Evolutionary conservation across 2,329 filamentous ascomycete genomes (phyloP).

Genomic region (Neocatenulostroma microsporum): DNA sequence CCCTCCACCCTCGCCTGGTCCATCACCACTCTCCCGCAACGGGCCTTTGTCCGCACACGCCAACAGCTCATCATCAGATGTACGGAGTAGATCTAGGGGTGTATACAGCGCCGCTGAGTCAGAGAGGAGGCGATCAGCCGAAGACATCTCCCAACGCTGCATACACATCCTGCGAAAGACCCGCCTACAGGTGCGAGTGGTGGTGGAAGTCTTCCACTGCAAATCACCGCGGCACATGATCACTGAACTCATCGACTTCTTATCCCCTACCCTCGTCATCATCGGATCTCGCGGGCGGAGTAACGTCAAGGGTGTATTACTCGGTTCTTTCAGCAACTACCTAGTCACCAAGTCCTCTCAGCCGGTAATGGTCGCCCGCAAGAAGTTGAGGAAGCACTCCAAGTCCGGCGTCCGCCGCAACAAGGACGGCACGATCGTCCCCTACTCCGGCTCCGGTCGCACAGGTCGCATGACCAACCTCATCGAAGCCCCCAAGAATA

Average conservation of each 20-base stretch:
- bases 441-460: slow-evolving; percentile 25
- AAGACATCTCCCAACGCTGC: slow-evolving; percentile 75
- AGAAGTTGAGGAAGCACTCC: slow-evolving; percentile 77
- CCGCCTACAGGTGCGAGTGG: slow-evolving; percentile 80
- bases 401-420: slow-evolving; percentile 30
- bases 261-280: slow-evolving; percentile 86
- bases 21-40: slow-evolving; percentile 24
- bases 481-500: slow-evolving; percentile 25
- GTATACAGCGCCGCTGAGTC: slow-evolving; percentile 54
- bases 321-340: slow-evolving; percentile 96
- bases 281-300: slow-evolving; percentile 86
- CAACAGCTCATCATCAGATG: slow-evolving; percentile 13
- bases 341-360: slow-evolving; percentile 93
- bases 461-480: slow-evolving; percentile 26
- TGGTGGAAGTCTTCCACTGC: slow-evolving; percentile 95
- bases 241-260: slow-evolving; percentile 89
- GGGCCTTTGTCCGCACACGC: slow-evolving; percentile 15
- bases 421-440: slow-evolving; percentile 25
- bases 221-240: slow-evolving; percentile 96
- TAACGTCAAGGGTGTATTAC: slow-evolving; percentile 85
- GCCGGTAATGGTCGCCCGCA: slow-evolving; percentile 97
- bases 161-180: slow-evolving; percentile 86
- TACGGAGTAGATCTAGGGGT: slow-evolving; percentile 9
- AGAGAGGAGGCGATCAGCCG: slow-evolving; percentile 72
- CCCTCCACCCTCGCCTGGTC: slow-evolving; percentile 19